phyloP scores from a whole-genome alignment of 202 grass and related monocot species.

The Carex arenaria region DNA sequence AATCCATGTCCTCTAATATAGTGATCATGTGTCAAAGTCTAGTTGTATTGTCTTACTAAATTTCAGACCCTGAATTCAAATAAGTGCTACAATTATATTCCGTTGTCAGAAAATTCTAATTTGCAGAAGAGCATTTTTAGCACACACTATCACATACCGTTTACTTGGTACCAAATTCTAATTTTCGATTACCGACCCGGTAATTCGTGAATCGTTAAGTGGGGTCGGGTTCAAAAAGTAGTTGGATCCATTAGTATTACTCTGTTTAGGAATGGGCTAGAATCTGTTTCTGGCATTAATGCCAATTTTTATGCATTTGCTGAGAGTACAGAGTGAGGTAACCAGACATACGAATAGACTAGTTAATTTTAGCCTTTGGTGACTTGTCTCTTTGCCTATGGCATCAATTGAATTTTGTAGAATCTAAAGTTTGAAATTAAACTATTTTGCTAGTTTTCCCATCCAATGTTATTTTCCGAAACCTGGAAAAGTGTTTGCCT shows the following conservation, averaged over 20 bases:
- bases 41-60: background rate
- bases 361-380: background rate
- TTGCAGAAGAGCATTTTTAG: too few species aligned
- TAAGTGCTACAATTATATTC: background rate
- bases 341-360: conserved; percentile 6
- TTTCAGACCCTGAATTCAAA: background rate
- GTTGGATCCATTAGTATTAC: background rate
- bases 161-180: background rate
- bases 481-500: too few species aligned
- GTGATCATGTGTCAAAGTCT: too few species aligned
- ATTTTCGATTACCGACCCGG: background rate
- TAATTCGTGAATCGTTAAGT: background rate
- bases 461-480: background rate
- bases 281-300: conserved; percentile 5
- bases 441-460: background rate
- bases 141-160: too few species aligned
- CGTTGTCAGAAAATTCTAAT: background rate
- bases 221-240: background rate
- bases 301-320: conserved; percentile 7
- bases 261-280: background rate
- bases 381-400: conserved; percentile 19
- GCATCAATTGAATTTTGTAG: background rate
- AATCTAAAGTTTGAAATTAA: background rate
- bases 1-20: too few species aligned
- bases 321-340: background rate